Conservation (phyloP, 495 filamentous ascomycete species). For the Viridothelium virens region DNA sequence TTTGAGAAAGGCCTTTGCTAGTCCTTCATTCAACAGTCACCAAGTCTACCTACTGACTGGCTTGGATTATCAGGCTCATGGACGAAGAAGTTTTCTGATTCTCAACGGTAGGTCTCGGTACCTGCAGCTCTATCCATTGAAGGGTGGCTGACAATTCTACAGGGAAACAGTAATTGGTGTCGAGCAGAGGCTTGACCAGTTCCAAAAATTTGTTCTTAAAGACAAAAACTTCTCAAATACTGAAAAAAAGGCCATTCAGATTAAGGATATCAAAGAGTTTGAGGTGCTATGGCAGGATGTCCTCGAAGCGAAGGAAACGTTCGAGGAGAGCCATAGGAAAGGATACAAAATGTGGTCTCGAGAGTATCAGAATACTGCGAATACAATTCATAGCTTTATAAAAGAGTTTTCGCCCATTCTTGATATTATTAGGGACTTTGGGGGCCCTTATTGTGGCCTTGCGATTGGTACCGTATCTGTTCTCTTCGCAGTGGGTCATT, state of each 20-base stretch:
- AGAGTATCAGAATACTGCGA: conserved; percentile 12
- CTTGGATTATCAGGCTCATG: too few relatives aligned
- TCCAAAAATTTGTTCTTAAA: too few relatives aligned
- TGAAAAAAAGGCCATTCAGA: background rate
- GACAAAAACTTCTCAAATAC: background rate
- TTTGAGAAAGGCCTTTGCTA: too few relatives aligned
- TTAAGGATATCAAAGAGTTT: background rate
- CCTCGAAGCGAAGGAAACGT: conserved; percentile 2
- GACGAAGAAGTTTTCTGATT: too few relatives aligned
- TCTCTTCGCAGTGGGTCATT: background rate
- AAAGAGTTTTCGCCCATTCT: conserved; percentile 7
- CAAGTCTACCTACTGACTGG: too few relatives aligned
- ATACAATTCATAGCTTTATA: background rate
- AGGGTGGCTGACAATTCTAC: background rate
- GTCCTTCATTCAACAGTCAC: too few relatives aligned
- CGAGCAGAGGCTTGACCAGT: background rate
- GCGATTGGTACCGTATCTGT: conserved; percentile 12
- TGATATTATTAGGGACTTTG: conserved; percentile 11
- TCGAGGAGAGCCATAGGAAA: conserved; percentile 10
- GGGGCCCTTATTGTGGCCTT: conserved; percentile 10
- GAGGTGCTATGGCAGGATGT: background rate
- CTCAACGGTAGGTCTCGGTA: too few relatives aligned
- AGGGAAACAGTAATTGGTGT: background rate
- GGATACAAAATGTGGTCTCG: conserved; percentile 9
- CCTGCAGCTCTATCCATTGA: too few relatives aligned